These are phyloP conservation scores for Paramecium primaurelia DNA, from an alignment of 73 alveolate genomes.

Conservation along the genomic window DNA sequence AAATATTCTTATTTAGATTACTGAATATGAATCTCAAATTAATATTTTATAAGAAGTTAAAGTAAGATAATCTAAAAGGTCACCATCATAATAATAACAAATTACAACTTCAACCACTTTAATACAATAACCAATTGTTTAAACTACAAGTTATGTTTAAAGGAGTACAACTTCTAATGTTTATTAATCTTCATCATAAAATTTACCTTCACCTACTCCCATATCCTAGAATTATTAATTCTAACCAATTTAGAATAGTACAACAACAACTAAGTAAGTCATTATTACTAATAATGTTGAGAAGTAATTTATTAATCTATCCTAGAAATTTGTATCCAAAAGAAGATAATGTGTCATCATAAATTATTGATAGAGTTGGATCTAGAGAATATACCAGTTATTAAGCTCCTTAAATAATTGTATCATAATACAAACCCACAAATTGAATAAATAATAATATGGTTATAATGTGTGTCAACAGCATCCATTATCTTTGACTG, in stretches of 20 bases:
- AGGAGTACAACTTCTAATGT: background rate
- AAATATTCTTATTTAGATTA: background rate
- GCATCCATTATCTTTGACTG: constrained; percentile 40
- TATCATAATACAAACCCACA: constrained; percentile 12
- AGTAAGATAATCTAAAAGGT: background rate
- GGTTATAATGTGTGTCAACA: constrained; percentile 50
- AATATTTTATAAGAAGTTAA: background rate
- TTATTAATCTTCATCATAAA: background rate
- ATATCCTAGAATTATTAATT: background rate
- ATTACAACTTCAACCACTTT: background rate
- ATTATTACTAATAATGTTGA: background rate
- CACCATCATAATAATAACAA: background rate
- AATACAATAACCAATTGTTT: background rate
- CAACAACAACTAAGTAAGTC: background rate
- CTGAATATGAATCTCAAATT: constrained; percentile 47
- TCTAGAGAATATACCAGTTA: background rate
- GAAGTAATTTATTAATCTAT: background rate
- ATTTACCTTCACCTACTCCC: background rate
- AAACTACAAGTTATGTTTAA: background rate
- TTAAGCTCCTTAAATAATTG: constrained; percentile 11
- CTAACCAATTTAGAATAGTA: background rate
- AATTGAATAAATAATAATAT: constrained; percentile 9
- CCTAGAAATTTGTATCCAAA: constrained; percentile 6
- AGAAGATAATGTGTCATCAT: constrained; percentile 4
- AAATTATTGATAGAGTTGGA: background rate